Conservation (phyloP, 2,329 filamentous ascomycete genomes). For the Neoarthrinium moseri region DNA sequence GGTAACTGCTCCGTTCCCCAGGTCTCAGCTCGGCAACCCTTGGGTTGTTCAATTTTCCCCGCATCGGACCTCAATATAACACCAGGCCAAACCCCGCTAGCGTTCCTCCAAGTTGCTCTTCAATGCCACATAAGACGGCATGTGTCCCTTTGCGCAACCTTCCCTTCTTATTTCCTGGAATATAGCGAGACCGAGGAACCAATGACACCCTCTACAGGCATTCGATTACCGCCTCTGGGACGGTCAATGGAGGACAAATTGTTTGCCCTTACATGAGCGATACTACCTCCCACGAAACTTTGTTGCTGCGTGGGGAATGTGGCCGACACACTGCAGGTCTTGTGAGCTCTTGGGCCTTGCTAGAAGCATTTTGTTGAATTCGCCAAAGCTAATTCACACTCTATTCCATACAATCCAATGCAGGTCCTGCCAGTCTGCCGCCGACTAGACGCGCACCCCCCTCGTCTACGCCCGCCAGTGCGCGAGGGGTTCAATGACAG, state of each 20-base stretch:
- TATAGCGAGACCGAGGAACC: neutral
- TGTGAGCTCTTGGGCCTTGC: neutral
- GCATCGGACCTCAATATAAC: neutral
- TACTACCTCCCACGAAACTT: neutral
- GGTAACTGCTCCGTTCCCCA: too few relatives aligned
- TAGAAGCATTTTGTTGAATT: too few relatives aligned
- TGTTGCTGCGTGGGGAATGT: too few relatives aligned
- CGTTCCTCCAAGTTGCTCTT: neutral
- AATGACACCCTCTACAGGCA: neutral
- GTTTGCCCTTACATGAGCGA: neutral
- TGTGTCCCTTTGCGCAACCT: neutral
- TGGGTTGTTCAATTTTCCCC: neutral
- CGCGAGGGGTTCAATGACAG: too few relatives aligned
- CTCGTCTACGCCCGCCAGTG: too few relatives aligned
- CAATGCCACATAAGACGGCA: too few relatives aligned
- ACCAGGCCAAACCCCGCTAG: neutral
- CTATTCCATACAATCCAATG: too few relatives aligned
- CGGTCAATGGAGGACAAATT: neutral
- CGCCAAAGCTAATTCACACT: too few relatives aligned
- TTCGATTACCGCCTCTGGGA: neutral
- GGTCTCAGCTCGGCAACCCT: too few relatives aligned
- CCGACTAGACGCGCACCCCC: too few relatives aligned
- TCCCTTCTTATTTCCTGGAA: neutral
- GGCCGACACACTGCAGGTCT: neutral
- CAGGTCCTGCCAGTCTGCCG: too few relatives aligned